Base-by-base conservation (phyloP, 1,139 yeast genomes). In the Suhomyces maxii region DNA sequence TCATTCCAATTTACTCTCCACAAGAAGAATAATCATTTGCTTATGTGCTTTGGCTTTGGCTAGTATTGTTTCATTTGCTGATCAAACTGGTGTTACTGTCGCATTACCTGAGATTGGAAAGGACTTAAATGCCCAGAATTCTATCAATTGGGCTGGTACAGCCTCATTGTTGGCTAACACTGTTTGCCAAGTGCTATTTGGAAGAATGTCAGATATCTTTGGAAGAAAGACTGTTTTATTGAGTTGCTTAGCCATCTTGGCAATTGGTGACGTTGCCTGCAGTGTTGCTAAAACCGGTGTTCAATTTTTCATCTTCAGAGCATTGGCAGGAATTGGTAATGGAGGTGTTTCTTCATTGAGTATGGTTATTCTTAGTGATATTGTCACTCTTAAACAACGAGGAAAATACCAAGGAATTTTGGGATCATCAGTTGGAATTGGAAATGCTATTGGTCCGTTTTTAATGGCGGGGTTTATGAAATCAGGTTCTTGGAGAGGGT, bases 371-470 rank as follows among this genome's bases (percentile, higher is more conserved):
- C 62, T 72, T 46, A 68, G 77, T 42, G 80, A 75, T 49, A 60
- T 74, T 13, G 68, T 73, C 10, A 68, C 76, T 0, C 62, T 72
- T 25, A 64, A 70, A 49, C 69, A 71, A 50, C 60, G 80, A 53
- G 74, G 77, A 0, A 73, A 71, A 51, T 75, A 64, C 53, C 77
- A 73, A 53, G 79, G 79, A 2, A 73, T 74, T 35, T 60, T 80
- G 31, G 84, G 84, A 2, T 61, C 79, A 0, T 64, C 69, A 42
- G 71, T 80, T 30, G 84, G 84, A 0, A 51, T 80, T 9, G 84
- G 86, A 2, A 73, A 76, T 45, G 79, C 79, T 1, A 53, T 77
- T 11, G 86, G 86, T 0, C 86, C 86, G 0, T 71, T 82, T 45
- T 59, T 82, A 18, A 81, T 82, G 49, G 80, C 82, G 28, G 81